Evolutionary conservation across 1,284 basidiomycete species (phyloP).

Genomic region (Rhodotorula mucilaginosa): DNA sequence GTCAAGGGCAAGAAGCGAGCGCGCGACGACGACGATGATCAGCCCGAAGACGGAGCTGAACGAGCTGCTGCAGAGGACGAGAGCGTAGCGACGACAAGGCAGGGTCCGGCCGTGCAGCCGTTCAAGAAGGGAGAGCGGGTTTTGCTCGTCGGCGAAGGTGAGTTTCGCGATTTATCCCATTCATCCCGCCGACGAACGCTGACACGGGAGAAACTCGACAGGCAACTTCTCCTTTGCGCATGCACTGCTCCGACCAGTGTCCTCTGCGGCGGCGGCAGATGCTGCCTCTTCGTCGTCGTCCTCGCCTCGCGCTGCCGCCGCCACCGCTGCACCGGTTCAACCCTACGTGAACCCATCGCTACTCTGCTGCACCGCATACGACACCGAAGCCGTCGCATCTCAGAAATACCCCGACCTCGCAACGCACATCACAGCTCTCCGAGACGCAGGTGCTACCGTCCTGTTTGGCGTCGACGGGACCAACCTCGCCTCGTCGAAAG

Average conservation of each 20-base stretch:
- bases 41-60: background rate
- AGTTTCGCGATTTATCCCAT: background rate
- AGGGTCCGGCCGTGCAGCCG: slow-evolving; percentile 9
- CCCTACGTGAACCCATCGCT: slow-evolving; percentile 58
- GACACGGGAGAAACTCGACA: slow-evolving; percentile 14
- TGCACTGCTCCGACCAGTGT: slow-evolving; percentile 59
- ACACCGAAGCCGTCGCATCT: slow-evolving; percentile 72
- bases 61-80: background rate
- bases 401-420: slow-evolving; percentile 79
- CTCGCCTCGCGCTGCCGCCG: background rate
- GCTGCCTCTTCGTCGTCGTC: background rate
- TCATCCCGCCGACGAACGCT: background rate
- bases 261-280: background rate
- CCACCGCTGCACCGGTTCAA: slow-evolving; percentile 45
- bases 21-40: background rate
- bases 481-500: slow-evolving; percentile 69
- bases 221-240: slow-evolving; percentile 89
- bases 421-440: slow-evolving; percentile 52
- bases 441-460: slow-evolving; percentile 65
- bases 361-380: slow-evolving; percentile 83
- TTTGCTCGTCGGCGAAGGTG: slow-evolving; percentile 82
- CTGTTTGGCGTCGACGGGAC: slow-evolving; percentile 81
- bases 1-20: slow-evolving; percentile 2
- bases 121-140: slow-evolving; percentile 62
- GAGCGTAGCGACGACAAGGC: background rate